phyloP scores from a whole-genome alignment of 208 protist species.

The Vickermania ingenoplastis region DNA sequence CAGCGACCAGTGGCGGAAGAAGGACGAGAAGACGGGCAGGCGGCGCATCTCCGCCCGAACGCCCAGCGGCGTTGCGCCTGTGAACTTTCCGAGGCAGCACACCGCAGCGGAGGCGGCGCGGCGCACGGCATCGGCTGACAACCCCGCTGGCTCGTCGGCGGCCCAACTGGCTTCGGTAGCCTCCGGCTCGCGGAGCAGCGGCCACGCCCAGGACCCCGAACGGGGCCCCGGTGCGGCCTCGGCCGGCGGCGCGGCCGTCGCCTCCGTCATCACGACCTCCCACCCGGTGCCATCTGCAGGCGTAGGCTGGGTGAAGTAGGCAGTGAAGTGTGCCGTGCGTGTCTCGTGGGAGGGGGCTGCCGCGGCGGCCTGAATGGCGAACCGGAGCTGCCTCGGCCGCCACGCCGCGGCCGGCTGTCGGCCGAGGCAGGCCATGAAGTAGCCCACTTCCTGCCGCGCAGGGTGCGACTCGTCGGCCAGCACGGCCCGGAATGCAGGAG shows the following conservation, averaged over 20 bases:
- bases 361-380: background rate
- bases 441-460: slow-evolving; percentile 18
- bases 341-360: too few relatives aligned
- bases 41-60: slow-evolving; percentile 58
- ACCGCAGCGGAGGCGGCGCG: slow-evolving; percentile 43
- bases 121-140: slow-evolving; percentile 18
- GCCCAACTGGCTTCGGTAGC: background rate
- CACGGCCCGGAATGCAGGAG: slow-evolving; percentile 19
- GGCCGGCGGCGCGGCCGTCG: background rate
- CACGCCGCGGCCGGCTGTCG: background rate
- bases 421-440: slow-evolving; percentile 15
- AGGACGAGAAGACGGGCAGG: slow-evolving; percentile 26
- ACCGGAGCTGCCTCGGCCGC: background rate
- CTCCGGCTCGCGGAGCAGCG: background rate
- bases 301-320: too few relatives aligned
- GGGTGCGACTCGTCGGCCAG: slow-evolving; percentile 28
- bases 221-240: background rate
- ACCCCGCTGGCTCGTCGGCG: slow-evolving; percentile 7
- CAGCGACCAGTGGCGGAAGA: slow-evolving; percentile 42
- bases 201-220: background rate
- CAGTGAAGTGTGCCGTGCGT: background rate
- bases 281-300: background rate
- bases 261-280: background rate
- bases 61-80: slow-evolving; percentile 24
- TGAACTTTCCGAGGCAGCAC: slow-evolving; percentile 62